Base-by-base conservation (phyloP, 768 basidiomycete species). In the Sporobolomyces roseus region DNA sequence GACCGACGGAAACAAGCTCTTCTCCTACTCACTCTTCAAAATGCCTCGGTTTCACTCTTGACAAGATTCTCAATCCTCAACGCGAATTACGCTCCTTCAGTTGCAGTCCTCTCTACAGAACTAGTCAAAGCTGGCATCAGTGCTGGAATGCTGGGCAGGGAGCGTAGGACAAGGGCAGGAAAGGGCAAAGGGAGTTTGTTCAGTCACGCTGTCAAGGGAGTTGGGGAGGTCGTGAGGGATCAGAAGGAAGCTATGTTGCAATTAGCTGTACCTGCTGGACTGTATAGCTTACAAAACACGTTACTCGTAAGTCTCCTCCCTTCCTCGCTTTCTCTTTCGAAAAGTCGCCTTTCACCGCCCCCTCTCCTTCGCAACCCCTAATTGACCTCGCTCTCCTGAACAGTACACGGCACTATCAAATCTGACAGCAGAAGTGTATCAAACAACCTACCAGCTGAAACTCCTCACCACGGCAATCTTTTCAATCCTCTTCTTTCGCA, bases 401-500 rank as follows among this genome's bases (percentile, higher is more conserved):
- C 92, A 94, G 80, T 96, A 91, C 79, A 86, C 91, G 59, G 93
- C 93, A 33, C 88, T 89, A 10, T 87, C 89, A 43, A 96, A 97
- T 78, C 81, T 97, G 65, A 87, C 91, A 68, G 91, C 89, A 23
- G 91, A 92, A n/a, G 93, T 91, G n/a, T 97, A 94, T 79, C 93
- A 94, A 65, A 93, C 91, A 43, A 93, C 96, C 73, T 97, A 90
- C 82, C 93, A 76, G 79, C 93, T 96, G 90, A 91, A 87, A 48
- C 66, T 75, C 48, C 69, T 76, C 53, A 75, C 75, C 10, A 67
- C 75, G 14, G 74, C 75, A 33, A 30, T 75, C 53, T 76, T 74
- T 50, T 71, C 70, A 19, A 60, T 72, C 65, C 13, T 66, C n/a
- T 67, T 76, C 63, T 76, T 75, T 59, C 51, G 48, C 19, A 64